These are phyloP conservation scores for Beauveria sp. DNA, from an alignment of 2,329 filamentous ascomycete species.

Conservation along the genomic window DNA sequence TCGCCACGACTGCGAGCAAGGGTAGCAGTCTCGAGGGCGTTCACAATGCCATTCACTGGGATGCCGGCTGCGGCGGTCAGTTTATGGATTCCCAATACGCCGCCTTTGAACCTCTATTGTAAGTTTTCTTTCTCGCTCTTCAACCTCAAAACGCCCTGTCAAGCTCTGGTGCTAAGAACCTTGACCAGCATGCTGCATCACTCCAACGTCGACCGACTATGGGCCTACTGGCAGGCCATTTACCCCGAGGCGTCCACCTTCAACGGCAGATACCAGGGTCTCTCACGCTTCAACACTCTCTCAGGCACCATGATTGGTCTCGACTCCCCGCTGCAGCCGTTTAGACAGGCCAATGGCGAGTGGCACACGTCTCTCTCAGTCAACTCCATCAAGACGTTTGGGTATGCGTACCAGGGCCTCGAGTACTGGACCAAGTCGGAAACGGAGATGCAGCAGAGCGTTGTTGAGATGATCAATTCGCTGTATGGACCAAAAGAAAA, in stretches of 20 bases:
- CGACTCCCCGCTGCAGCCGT: conserved; percentile 41
- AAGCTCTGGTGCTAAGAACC: neutral
- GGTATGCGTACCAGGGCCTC: conserved; percentile 33
- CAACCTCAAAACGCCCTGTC: no score
- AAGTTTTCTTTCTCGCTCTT: conserved; percentile 10
- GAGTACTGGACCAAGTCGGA: conserved; percentile 28
- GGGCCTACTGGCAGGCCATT: conserved; percentile 46
- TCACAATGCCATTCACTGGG: conserved; percentile 36
- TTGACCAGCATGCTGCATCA: conserved; percentile 36
- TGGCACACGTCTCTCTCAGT: conserved; percentile 36
- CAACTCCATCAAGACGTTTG: conserved; percentile 25
- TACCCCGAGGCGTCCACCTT: conserved; percentile 29
- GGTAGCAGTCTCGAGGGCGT: conserved; percentile 36
- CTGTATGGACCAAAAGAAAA: conserved; percentile 21
- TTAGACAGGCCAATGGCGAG: conserved; percentile 31
- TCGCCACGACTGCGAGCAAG: conserved; percentile 26
- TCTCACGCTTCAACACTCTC: conserved; percentile 33
- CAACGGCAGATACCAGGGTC: conserved; percentile 26
- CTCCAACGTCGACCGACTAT: conserved; percentile 56
- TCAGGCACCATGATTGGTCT: conserved; percentile 32
- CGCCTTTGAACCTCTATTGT: conserved; percentile 41
- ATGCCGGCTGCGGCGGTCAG: conserved; percentile 30
- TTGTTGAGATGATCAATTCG: conserved; percentile 26
- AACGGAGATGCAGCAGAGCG: conserved; percentile 23
- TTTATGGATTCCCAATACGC: conserved; percentile 33